Evolutionary conservation across 768 basidiomycete species (phyloP).

Genomic region (Xerocomus brunneocitrinus): DNA sequence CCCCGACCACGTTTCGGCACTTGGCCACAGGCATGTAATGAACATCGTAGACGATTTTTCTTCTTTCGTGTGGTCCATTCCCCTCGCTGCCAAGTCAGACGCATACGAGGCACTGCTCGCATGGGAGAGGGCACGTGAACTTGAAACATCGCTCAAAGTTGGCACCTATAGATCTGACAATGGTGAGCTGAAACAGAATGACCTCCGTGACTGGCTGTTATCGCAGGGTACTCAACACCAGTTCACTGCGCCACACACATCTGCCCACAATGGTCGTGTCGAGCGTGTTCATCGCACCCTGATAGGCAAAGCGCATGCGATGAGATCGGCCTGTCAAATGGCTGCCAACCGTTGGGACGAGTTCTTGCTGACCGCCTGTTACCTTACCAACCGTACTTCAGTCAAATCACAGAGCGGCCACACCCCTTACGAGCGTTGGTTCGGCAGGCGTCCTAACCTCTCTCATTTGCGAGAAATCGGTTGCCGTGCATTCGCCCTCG

Average conservation of each 20-base stretch:
- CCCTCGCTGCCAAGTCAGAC: slow-evolving; percentile 26
- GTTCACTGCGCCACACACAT: not conserved
- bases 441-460: not conserved
- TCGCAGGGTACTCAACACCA: not conserved
- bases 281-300: not conserved
- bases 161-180: not conserved
- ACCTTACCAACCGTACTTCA: not conserved
- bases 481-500: not conserved
- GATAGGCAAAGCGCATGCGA: not conserved
- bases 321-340: not conserved
- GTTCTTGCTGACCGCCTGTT: not conserved
- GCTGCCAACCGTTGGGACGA: not conserved
- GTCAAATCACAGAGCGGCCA: not conserved
- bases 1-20: not conserved
- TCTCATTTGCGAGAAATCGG: not conserved
- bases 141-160: not conserved
- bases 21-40: not conserved
- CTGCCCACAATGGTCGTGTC: not conserved
- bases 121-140: slow-evolving; percentile 24
- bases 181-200: not conserved
- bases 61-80: slow-evolving; percentile 32
- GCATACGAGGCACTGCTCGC: slow-evolving; percentile 20
- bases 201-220: not conserved
- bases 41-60: too few relatives aligned
- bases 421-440: not conserved